A percentile compares a stretch with the other conserved stretches of the same genome.
phyloP scores from a whole-genome alignment of 352 stramenopile genomes.

The Globisporangium ultimum region DNA sequence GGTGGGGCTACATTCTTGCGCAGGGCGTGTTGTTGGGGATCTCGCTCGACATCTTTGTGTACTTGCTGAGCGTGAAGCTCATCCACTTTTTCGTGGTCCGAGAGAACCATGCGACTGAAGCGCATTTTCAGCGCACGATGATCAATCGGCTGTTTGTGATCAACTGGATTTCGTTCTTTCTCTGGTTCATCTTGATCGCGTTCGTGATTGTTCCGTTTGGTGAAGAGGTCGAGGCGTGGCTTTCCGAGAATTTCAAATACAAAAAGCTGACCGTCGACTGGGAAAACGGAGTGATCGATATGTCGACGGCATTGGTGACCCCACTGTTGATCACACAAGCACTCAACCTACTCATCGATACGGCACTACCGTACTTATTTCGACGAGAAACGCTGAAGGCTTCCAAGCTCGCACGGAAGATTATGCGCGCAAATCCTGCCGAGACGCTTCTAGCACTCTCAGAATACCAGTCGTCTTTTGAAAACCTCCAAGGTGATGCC shows the following conservation, averaged over 20 bases:
- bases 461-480: constrained; percentile 81
- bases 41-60: constrained; percentile 83
- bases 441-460: constrained; percentile 79
- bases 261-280: constrained; percentile 80
- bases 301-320: constrained; percentile 85
- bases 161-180: constrained; percentile 90
- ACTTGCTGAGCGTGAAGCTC: constrained; percentile 79
- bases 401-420: constrained; percentile 74
- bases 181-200: constrained; percentile 88
- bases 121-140: constrained; percentile 82
- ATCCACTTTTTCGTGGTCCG: constrained; percentile 79
- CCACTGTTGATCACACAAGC: constrained; percentile 82
- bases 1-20: constrained; percentile 82
- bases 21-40: constrained; percentile 82
- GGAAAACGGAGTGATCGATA: constrained; percentile 83
- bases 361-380: constrained; percentile 63
- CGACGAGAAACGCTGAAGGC: constrained; percentile 58
- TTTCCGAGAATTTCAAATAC: constrained; percentile 75
- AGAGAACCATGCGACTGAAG: constrained; percentile 81
- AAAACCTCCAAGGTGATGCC: constrained; percentile 44
- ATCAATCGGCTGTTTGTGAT: constrained; percentile 85
- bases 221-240: constrained; percentile 72
- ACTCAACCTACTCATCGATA: constrained; percentile 84
- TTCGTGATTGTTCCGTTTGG: constrained; percentile 88
- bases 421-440: constrained; percentile 78